Evolutionary conservation across 1,139 yeast species (phyloP).

Genomic region (Scheffersomyces lignicola): DNA sequence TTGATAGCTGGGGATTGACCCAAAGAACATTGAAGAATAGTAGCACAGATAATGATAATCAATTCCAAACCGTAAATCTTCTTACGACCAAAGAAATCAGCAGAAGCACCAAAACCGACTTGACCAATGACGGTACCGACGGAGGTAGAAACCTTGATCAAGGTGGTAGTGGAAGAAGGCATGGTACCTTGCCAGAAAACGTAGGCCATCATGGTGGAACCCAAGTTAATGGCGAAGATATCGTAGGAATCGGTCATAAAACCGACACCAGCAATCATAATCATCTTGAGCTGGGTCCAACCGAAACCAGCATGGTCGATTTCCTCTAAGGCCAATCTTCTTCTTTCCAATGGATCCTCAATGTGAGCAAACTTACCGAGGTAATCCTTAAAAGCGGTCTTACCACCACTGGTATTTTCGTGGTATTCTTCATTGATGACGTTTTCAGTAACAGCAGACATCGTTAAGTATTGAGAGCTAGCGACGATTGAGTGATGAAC

Average conservation of each 20-base stretch:
- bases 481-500: background rate
- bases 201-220: slow-evolving; percentile 69
- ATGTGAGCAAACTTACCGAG: slow-evolving; percentile 81
- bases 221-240: slow-evolving; percentile 85
- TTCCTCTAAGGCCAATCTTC: slow-evolving; percentile 85
- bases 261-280: slow-evolving; percentile 91
- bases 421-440: slow-evolving; percentile 6
- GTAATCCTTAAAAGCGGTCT: slow-evolving; percentile 87
- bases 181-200: slow-evolving; percentile 66
- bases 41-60: slow-evolving; percentile 79
- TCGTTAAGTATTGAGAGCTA: background rate
- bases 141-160: slow-evolving; percentile 84
- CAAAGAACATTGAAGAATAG: slow-evolving; percentile 69
- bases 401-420: slow-evolving; percentile 56
- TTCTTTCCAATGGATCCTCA: slow-evolving; percentile 85
- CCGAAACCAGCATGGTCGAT: slow-evolving; percentile 84
- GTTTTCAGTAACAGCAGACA: slow-evolving; percentile 6
- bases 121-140: slow-evolving; percentile 96
- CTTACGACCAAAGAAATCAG: slow-evolving; percentile 87
- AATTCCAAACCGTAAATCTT: slow-evolving; percentile 85
- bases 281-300: slow-evolving; percentile 87
- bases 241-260: slow-evolving; percentile 91
- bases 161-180: slow-evolving; percentile 69
- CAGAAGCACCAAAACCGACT: slow-evolving; percentile 79
- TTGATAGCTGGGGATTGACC: slow-evolving; percentile 70